Evolutionary conservation across 345 rosid genomes (phyloP), one percentile per base, ranked within the genome.

Genomic region (Brassica carinata): DNA sequence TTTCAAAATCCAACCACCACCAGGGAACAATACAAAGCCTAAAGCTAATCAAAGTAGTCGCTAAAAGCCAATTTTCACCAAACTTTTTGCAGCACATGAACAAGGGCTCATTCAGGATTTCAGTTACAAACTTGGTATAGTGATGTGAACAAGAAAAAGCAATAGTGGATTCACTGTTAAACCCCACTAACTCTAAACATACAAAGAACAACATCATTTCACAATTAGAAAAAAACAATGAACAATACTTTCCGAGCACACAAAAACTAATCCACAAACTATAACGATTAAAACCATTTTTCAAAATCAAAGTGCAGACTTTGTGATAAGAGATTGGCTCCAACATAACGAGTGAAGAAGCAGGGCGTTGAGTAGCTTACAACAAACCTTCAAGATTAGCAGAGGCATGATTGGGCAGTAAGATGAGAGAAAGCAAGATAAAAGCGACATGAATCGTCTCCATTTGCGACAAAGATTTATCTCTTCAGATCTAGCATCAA

Each of bases 351-450:
- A 51, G 5, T 23, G 8, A 72, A 61, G 23, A 18, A 34, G 9
- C 64, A 0, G 7, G 71, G 70, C 9, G 4, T 5, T 18, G 64
- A 51, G 76, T 33, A 63, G 66, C 29, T 4, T 4, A 76, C 58
- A 40, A 67, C 59, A 43, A 67, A 82, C 84, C 84, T 82, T 82
- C 84, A 33, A 82, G 17, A 43, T 82, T 82, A 72, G 84, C 84
- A 77, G 81, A 82, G 43, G 62, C 84, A n/a, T 19, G 84, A 58
- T 66, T 65, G 6, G 5, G 64, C 0, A 81, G 71, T 17, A 77
- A 72, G 59, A 81, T 66, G 1, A 77, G 66, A 7, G 75, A 77
- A 71, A 67, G 5, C 13, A 82, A 77, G 38, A 72, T 18, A 11
- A 77, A 67, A 14, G 0, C 61, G 1, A 64, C 10, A 67, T 0